phyloP scores from a whole-genome alignment of 805 yeast genomes.

The Jamesozyma piceae region DNA sequence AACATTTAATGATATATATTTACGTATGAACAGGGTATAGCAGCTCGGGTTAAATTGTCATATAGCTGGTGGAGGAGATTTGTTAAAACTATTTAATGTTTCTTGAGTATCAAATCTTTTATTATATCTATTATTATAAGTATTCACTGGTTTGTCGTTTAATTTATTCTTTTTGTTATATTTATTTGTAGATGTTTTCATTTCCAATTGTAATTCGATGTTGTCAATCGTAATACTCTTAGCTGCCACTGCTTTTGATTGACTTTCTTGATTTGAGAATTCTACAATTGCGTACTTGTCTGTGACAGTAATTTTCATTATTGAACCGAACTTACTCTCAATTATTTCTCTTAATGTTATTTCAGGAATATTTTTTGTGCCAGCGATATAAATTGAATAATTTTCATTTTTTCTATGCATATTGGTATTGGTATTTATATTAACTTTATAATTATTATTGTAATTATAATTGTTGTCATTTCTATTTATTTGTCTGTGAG shows the following conservation, averaged over 20 bases:
- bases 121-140: no score
- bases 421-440: not conserved
- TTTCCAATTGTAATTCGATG: slow-evolving; percentile 16
- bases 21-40: no score
- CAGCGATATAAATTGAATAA: slow-evolving; percentile 44
- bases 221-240: slow-evolving; percentile 15
- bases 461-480: no score
- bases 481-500: not conserved
- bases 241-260: slow-evolving; percentile 20
- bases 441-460: not conserved
- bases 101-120: no score
- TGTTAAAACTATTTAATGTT: no score
- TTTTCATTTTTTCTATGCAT: slow-evolving; percentile 2
- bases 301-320: slow-evolving; percentile 39
- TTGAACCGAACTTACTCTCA: slow-evolving; percentile 46
- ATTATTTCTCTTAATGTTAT: slow-evolving; percentile 39
- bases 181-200: slow-evolving; percentile 7
- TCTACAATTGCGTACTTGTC: slow-evolving; percentile 51
- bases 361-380: slow-evolving; percentile 40
- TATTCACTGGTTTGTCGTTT: no score
- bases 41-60: no score
- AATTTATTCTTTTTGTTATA: no score
- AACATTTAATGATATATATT: no score
- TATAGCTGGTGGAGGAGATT: no score
- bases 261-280: slow-evolving; percentile 33